Percentiles rank a stretch among this genome's conserved stretches.
phyloP scores from a whole-genome alignment of 2,329 filamentous ascomycete genomes.

The Dichotomopilus funicola region DNA sequence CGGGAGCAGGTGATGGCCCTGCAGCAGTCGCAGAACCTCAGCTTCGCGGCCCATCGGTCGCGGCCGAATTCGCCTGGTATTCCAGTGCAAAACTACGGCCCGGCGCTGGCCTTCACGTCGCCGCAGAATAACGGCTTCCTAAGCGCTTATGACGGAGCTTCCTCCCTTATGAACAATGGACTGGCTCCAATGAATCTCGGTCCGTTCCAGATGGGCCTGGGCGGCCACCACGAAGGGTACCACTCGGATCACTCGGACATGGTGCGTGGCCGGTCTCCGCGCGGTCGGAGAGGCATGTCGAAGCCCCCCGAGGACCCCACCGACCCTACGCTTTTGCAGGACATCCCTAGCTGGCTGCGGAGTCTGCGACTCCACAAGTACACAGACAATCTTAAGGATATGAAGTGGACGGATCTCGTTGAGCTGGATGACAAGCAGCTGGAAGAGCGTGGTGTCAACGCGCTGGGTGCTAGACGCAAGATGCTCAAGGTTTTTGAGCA shows the following conservation, averaged over 20 bases:
- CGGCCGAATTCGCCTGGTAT: conserved; percentile 86
- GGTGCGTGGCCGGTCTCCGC: conserved; percentile 80
- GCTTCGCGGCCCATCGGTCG: conserved; percentile 65
- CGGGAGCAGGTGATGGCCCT: conserved; percentile 79
- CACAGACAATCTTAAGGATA: conserved; percentile 94
- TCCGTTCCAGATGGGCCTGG: conserved; percentile 55
- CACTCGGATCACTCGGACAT: conserved; percentile 92
- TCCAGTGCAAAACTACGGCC: conserved; percentile 64
- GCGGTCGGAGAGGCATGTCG: conserved; percentile 85
- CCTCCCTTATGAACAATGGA: conserved; percentile 63
- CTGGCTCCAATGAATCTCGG: conserved; percentile 65
- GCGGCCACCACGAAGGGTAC: conserved; percentile 72
- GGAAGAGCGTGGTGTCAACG: conserved; percentile 89
- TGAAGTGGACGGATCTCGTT: conserved; percentile 91
- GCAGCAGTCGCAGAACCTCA: conserved; percentile 43
- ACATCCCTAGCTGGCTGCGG: conserved; percentile 93
- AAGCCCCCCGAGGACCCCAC: conserved; percentile 98
- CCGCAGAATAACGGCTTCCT: conserved; percentile 94
- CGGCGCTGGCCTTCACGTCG: conserved; percentile 69
- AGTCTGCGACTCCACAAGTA: conserved; percentile 97
- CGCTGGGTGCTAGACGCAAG: conserved; percentile 88
- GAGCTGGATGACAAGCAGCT: conserved; percentile 89
- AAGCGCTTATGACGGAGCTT: conserved; percentile 72
- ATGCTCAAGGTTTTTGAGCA: conserved; percentile 99
- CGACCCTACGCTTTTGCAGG: conserved; percentile 80